Conservation (phyloP, 345 rosid species). For the Salix caprea region DNA sequence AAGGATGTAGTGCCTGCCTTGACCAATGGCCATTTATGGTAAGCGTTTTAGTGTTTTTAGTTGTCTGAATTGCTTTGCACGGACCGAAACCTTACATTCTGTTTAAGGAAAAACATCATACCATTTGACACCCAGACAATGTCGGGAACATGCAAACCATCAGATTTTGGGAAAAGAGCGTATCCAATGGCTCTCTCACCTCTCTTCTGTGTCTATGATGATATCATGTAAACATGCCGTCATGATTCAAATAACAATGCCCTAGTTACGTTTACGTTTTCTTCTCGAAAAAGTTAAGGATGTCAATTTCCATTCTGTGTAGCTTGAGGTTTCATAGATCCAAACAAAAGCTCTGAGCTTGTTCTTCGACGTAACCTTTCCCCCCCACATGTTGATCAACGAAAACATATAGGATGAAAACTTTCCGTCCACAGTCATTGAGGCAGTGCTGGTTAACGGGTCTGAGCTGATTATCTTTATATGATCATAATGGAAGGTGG, state of each 20-base stretch:
- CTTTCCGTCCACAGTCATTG: too few relatives aligned
- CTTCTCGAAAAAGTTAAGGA: slow-evolving; percentile 21
- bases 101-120: slow-evolving; percentile 63
- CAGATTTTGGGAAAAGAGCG: slow-evolving; percentile 50
- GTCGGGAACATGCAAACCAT: slow-evolving; percentile 86
- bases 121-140: slow-evolving; percentile 59
- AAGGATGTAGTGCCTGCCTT: slow-evolving; percentile 19
- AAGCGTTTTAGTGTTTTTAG: slow-evolving; percentile 31
- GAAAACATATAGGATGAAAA: neutral
- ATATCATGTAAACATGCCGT: slow-evolving; percentile 15
- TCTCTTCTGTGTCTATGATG: neutral
- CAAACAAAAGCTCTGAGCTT: slow-evolving; percentile 7
- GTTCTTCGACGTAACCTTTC: slow-evolving; percentile 2
- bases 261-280: slow-evolving; percentile 26
- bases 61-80: slow-evolving; percentile 49
- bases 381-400: neutral
- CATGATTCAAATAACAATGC: slow-evolving; percentile 31
- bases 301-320: slow-evolving; percentile 23
- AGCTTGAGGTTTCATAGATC: slow-evolving; percentile 11
- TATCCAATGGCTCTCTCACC: slow-evolving; percentile 24
- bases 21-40: slow-evolving; percentile 32
- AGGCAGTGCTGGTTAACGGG: neutral
- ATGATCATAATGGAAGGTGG: too few relatives aligned
- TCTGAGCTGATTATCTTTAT: neutral
- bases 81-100: slow-evolving; percentile 45